Percentiles rank a stretch among this genome's conserved stretches.
These are phyloP conservation scores for Platismatia glauca DNA, from an alignment of 495 filamentous ascomycete species.

Conservation along the genomic window DNA sequence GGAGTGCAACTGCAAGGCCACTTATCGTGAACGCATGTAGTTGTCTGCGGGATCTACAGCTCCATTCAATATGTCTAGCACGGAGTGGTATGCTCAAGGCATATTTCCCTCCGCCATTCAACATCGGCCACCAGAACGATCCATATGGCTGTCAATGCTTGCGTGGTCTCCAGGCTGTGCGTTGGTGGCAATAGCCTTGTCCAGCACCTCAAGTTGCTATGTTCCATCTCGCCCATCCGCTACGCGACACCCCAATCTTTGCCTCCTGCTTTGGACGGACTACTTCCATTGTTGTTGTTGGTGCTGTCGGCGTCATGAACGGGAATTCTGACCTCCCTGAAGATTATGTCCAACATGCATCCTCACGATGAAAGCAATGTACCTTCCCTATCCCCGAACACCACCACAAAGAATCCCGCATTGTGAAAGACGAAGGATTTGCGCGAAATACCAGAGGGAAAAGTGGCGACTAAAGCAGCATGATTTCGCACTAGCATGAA, in stretches of 20 bases:
- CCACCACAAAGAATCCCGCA: background rate
- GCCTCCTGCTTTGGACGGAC: background rate
- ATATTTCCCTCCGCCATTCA: background rate
- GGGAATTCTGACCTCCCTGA: background rate
- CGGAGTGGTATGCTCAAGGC: background rate
- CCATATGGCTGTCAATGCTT: background rate
- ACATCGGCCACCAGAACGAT: background rate
- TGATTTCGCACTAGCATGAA: constrained; percentile 1
- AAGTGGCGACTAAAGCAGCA: constrained; percentile 14
- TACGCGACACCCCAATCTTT: background rate
- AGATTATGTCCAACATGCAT: background rate
- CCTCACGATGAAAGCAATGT: background rate
- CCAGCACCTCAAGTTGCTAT: background rate
- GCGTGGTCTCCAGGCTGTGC: background rate
- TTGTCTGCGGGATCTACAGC: background rate
- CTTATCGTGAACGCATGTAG: background rate
- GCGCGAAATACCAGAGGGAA: constrained; percentile 7
- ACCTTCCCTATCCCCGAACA: too few relatives aligned
- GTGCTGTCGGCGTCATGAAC: background rate
- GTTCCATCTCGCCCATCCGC: background rate
- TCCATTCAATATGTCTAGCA: background rate
- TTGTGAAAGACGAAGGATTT: background rate
- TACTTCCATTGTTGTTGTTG: background rate
- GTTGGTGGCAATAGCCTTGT: background rate
- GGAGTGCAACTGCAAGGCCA: background rate